A percentile compares a stretch with the other conserved stretches of the same genome.
These are phyloP conservation scores for Aspergillus tanneri DNA, from an alignment of 2,329 filamentous ascomycete species.

Conservation along the genomic window DNA sequence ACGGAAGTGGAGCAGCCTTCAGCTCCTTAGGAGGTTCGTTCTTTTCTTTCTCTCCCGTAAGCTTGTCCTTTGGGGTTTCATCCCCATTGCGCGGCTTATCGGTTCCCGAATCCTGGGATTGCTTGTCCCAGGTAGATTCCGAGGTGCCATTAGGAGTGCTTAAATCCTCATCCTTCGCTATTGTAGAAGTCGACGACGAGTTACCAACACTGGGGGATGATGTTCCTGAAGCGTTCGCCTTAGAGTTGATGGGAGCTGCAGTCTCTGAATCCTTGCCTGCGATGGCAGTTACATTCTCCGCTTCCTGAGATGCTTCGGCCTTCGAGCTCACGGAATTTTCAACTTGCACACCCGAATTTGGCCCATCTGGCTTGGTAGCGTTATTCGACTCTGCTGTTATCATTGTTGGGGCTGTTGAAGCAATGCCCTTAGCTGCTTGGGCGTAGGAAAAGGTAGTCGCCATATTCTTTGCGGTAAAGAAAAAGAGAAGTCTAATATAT, in stretches of 20 bases:
- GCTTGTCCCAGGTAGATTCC: constrained; percentile 67
- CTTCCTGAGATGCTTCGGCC: constrained; percentile 43
- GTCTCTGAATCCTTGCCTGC: constrained; percentile 38
- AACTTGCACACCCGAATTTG: constrained; percentile 29
- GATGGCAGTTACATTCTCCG: constrained; percentile 38
- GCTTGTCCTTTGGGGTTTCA: constrained; percentile 53
- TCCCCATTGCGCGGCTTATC: constrained; percentile 52
- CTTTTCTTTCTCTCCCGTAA: constrained; percentile 63
- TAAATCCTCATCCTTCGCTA: constrained; percentile 61
- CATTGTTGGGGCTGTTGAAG: constrained; percentile 49
- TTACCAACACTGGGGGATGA: constrained; percentile 57
- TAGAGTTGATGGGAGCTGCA: constrained; percentile 30
- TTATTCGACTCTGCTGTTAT: constrained; percentile 30
- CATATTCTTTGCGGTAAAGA: constrained; percentile 35
- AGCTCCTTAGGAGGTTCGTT: constrained; percentile 62
- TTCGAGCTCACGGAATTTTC: constrained; percentile 43
- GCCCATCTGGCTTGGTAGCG: constrained; percentile 32
- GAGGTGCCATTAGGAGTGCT: constrained; percentile 63
- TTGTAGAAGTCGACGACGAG: constrained; percentile 53
- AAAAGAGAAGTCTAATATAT: constrained; percentile 18
- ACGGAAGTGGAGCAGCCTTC: constrained; percentile 76
- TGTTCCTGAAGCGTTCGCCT: constrained; percentile 39
- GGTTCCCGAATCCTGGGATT: constrained; percentile 61
- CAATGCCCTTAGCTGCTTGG: constrained; percentile 84
- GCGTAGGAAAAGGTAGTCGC: constrained; percentile 79